Conservation (phyloP, 306 rosid species). For the Vigna radiata region DNA sequence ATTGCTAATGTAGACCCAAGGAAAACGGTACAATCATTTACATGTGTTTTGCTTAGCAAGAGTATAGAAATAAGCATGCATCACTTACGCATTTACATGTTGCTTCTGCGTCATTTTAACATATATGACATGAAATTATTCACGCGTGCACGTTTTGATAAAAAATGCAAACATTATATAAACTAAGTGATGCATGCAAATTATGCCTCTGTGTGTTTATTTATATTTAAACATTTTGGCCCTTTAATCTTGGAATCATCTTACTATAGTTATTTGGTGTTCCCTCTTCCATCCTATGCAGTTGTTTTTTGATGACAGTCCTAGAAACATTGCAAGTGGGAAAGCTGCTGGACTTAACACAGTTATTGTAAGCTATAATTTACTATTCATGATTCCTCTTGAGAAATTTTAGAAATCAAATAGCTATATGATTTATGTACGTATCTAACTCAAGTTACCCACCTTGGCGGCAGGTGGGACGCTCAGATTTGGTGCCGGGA, state of each 20-base stretch:
- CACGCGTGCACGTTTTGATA: too few species aligned
- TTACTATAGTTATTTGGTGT: neutral
- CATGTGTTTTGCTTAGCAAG: too few species aligned
- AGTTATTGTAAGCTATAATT: constrained; percentile 68
- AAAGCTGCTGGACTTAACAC: constrained; percentile 83
- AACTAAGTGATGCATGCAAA: neutral
- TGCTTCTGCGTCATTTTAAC: too few species aligned
- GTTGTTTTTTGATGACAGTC: constrained; percentile 89
- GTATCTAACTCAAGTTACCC: constrained; percentile 17
- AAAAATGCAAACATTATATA: neutral
- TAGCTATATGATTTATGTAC: neutral
- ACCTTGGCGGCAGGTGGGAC: constrained; percentile 61
- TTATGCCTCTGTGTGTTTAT: neutral
- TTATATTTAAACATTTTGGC: neutral
- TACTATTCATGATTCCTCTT: constrained; percentile 1
- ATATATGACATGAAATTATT: too few species aligned
- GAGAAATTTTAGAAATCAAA: neutral
- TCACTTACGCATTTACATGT: too few species aligned
- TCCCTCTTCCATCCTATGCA: constrained; percentile 44
- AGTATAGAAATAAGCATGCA: too few species aligned
- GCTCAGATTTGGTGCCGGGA: constrained; percentile 62
- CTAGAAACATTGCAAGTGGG: constrained; percentile 75
- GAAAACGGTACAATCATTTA: constrained; percentile 62
- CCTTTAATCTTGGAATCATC: constrained; percentile 14
- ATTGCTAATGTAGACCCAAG: constrained; percentile 67